Percentiles rank a stretch among this genome's conserved stretches.
Conservation (phyloP, 2,329 filamentous ascomycete species). For the Diaporthe sp. region DNA sequence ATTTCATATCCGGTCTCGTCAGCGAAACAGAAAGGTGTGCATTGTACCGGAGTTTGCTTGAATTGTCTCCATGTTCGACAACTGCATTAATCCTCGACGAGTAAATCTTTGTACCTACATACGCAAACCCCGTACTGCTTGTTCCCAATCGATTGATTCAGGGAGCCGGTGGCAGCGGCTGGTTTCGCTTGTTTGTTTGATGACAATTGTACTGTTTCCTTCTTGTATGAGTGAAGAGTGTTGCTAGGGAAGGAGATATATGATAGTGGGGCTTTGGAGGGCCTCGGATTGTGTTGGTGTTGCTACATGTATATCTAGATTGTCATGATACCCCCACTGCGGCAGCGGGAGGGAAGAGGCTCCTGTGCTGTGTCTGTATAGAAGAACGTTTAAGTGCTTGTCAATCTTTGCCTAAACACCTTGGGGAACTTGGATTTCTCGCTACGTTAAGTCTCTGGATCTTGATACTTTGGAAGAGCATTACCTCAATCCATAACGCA, state of each 20-base stretch:
- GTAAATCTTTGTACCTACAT: background rate
- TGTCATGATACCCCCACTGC: conserved; percentile 27
- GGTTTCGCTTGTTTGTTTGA: background rate
- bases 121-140: background rate
- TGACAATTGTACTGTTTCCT: background rate
- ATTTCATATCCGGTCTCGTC: conserved; percentile 6
- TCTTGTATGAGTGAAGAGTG: background rate
- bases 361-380: conserved; percentile 20
- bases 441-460: too few species aligned
- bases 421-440: background rate
- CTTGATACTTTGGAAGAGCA: background rate
- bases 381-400: conserved; percentile 3
- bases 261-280: background rate
- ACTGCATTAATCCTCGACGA: background rate
- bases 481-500: background rate
- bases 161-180: background rate
- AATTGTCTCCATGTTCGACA: background rate
- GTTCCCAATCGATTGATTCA: background rate
- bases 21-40: conserved; percentile 11
- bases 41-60: conserved; percentile 13
- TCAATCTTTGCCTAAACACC: background rate
- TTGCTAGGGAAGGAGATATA: background rate
- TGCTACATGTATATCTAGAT: conserved; percentile 20
- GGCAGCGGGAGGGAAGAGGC: conserved; percentile 23
- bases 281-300: conserved; percentile 3